phyloP scores from a whole-genome alignment of 345 rosid genomes.

The Gossypium australe region DNA sequence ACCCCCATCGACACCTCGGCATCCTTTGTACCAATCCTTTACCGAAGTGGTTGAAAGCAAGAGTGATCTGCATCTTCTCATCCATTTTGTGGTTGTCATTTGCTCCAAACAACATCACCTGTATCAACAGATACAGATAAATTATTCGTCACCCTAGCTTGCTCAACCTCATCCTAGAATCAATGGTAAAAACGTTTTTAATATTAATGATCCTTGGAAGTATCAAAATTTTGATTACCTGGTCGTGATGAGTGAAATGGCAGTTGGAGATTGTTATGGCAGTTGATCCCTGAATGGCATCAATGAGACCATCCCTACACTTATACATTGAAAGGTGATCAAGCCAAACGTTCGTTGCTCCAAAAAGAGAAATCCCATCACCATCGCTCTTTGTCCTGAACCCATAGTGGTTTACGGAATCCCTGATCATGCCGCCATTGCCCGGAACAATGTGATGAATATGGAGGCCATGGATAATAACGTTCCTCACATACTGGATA shows the following conservation, averaged over 20 bases:
- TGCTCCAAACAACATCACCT: slow-evolving; percentile 44
- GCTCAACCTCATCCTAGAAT: not conserved
- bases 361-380: slow-evolving; percentile 69
- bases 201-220: no score
- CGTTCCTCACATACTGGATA: slow-evolving; percentile 43
- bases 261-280: slow-evolving; percentile 69
- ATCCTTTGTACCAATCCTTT: no score
- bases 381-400: slow-evolving; percentile 62
- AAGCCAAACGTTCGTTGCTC: slow-evolving; percentile 61
- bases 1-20: no score
- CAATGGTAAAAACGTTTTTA: not conserved
- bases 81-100: slow-evolving; percentile 31
- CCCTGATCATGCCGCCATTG: slow-evolving; percentile 58
- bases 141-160: not conserved
- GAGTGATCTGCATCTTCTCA: slow-evolving; percentile 37
- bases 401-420: slow-evolving; percentile 52
- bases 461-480: slow-evolving; percentile 63
- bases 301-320: slow-evolving; percentile 68
- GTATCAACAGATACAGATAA: not conserved
- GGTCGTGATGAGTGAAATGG: slow-evolving; percentile 72
- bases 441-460: slow-evolving; percentile 45
- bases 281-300: slow-evolving; percentile 63
- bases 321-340: slow-evolving; percentile 71
- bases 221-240: slow-evolving; percentile 28
- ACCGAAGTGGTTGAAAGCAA: slow-evolving; percentile 21